These are phyloP conservation scores for Shiraia bambusicola DNA, from an alignment of 2,329 filamentous ascomycete species.

Conservation along the genomic window DNA sequence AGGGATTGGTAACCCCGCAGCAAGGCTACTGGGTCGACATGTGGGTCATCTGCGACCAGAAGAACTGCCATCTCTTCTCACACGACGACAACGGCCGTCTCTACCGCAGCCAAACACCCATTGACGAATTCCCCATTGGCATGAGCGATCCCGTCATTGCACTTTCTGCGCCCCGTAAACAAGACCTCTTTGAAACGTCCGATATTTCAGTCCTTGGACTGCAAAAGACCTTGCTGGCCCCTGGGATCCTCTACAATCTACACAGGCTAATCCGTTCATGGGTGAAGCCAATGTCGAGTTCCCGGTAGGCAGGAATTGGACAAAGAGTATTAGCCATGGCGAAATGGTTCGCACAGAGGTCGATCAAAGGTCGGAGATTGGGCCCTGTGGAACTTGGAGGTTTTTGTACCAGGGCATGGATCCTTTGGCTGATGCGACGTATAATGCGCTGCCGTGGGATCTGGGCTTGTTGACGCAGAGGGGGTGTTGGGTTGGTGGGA, in stretches of 20 bases:
- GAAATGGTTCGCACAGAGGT: slow-evolving; percentile 37
- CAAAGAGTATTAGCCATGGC: slow-evolving; percentile 42
- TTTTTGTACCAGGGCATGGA: slow-evolving; percentile 46
- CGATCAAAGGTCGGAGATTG: slow-evolving; percentile 45
- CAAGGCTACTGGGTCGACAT: slow-evolving; percentile 48
- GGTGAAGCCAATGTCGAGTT: slow-evolving; percentile 44
- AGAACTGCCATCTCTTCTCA: slow-evolving; percentile 45
- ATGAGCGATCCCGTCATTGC: slow-evolving; percentile 44
- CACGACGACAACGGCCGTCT: slow-evolving; percentile 47
- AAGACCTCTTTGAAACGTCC: slow-evolving; percentile 41
- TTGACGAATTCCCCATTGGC: slow-evolving; percentile 40
- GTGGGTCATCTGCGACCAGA: slow-evolving; percentile 47
- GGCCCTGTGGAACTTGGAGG: slow-evolving; percentile 31
- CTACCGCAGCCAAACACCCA: slow-evolving; percentile 42
- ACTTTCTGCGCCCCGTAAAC: slow-evolving; percentile 28
- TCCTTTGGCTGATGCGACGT: slow-evolving; percentile 31
- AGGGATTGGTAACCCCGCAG: slow-evolving; percentile 29
- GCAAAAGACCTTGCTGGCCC: slow-evolving; percentile 32
- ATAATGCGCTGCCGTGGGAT: slow-evolving; percentile 44
- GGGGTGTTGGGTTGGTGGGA: neutral
- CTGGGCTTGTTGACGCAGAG: slow-evolving; percentile 38
- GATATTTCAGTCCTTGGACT: slow-evolving; percentile 48
- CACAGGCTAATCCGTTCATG: slow-evolving; percentile 44
- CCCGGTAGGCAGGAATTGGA: slow-evolving; percentile 36
- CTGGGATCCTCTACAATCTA: slow-evolving; percentile 41